Evolutionary conservation across 176 grass and related monocot genomes (phyloP), one percentile per base, ranked within the genome.

Genomic region (Oryza officinalis): DNA sequence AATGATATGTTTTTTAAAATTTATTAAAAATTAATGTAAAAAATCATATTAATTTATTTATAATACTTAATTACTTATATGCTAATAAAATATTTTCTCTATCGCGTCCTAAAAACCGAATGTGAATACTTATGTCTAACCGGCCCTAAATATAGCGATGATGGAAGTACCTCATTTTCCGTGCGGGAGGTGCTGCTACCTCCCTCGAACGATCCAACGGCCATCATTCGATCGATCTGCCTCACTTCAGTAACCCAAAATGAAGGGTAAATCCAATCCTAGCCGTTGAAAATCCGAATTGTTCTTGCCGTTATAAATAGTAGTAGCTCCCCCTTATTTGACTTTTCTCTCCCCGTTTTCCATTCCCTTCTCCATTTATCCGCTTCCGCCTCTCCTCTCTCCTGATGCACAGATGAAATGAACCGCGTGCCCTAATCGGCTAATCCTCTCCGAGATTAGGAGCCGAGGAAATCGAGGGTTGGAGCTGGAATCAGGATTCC

Each of bases 341-440:
- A 75, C 71, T 74, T 80, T 30, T 85, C 76, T 85, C 11, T 38
- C 40, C 76, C 35, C 74, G 80, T 76, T 33, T 31, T 67, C 71
- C 77, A 49, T 77, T 81, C 9, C 10, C 40, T 41, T 65, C 44
- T 64, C 61, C 81, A 74, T 89, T 80, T 80, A 61, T 89, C 70
- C 63, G 17, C 63, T 84, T 23, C 77, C 63, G 12, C 57, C 50
- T 17, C 8, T 9, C 12, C 17, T 10, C 57, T 61, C 38, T 30
- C 31, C 32, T 37, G 49, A 74, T 33, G 63, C 49, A 20, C 3
- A 18, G 49, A 74, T 22, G 50, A 57, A 57, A 74, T 22, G 50
- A 57, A 57, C 50, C 18, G n/a, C 8, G 13, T 47, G 57, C n/a
- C 23, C 75, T 64, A 14, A n/a, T n/a, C n/a, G n/a, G n/a, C n/a